Evolutionary conservation across 805 yeast genomes (phyloP), one percentile per base, ranked within the genome.

Genomic region (Komagataella pastoris): DNA sequence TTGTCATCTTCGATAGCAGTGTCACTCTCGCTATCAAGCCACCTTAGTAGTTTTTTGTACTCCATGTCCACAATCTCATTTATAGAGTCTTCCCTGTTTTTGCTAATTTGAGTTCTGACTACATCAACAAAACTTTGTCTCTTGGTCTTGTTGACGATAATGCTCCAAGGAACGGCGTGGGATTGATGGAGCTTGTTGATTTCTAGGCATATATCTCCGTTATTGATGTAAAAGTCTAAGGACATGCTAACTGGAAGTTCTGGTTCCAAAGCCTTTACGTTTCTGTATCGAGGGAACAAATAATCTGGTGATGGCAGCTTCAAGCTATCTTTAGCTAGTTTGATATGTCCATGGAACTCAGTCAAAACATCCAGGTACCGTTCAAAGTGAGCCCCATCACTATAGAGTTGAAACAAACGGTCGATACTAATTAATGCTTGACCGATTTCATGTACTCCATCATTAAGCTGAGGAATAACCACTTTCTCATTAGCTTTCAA

Each of bases 171-270:
- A 53, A 68, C 70, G 54, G 75, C 79, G 0, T 71, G 71, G 7
- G 83, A 73, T 19, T 65, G 65, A 40, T 65, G 68, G 44, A 83
- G 59, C 50, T 74, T 73, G 58, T 79, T 76, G 52, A 82, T 64
- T 51, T 83, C 89, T 6, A 83, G 63, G 21, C 82, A 71, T 3
- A 83, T 61, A 58, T 85, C 89, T 18, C 83, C 80, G 61, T 80
- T 83, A 55, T 74, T 71, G 19, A 83, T 65, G 51, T 76, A 76
- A 24, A 83, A 57, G 58, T 85, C 91, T 46, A 83, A 60, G 2
- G 82, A 67, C 4, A 81, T 66, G 8, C 67, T 63, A 2, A 66
- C 60, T 12, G 80, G 76, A 48, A 80, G 58, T 21, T 62, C 66
- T 6, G 84, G 84, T 52, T 72, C 73, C 2, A 52, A 48, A 2